Base-by-base conservation (phyloP, 345 rosid species). In the Sonneratia caseolaris region DNA sequence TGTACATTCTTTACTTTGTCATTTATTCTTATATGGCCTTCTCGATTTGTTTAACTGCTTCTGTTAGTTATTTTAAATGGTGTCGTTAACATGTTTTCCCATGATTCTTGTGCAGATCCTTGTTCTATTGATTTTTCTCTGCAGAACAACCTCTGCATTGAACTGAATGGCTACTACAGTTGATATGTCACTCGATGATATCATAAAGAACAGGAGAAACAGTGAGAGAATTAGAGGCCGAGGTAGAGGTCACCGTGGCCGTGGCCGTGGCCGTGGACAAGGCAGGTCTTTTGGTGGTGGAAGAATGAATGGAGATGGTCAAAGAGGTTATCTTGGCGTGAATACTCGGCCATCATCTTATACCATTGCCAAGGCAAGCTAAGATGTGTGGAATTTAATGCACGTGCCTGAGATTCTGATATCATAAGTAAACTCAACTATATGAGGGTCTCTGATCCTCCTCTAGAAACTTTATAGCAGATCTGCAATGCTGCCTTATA, bases 301-400 rank as follows among this genome's bases (percentile, higher is more conserved):
- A 81, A 93, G 96, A 88, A 84, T 88, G 83, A 24, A 76, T 24
- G 94, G 89, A 70, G 67, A 85, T 36, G 80, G 61, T 80, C 96
- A 78, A 32, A 88, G 83, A 77, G 96, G 89, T 77, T 93, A 91
- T 78, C 90, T 96, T 18, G 80, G 84, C 57, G 81, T 94, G 57
- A 88, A 81, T 78, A 68, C 93, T 66, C 89, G 88, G 64, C 87
- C 91, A 80, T 83, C 98, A 35, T 79, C 85, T 36, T 81, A 78
- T 72, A 48, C 90, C 0, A 90, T 87, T 76, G 86, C 91, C 79
- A 96, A 96, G 99, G 99, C 97, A 96, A 91, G 98, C 97, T 84
- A 47, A 47, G 79, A 81, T 84, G 83, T 82, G 78, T 87, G 87
- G 89, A 84, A 77, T 78, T 78, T 70, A 80, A 68, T 86, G 82